These are phyloP conservation scores for Saitozyma podzolica DNA, from an alignment of 768 basidiomycete genomes.

Conservation along the genomic window DNA sequence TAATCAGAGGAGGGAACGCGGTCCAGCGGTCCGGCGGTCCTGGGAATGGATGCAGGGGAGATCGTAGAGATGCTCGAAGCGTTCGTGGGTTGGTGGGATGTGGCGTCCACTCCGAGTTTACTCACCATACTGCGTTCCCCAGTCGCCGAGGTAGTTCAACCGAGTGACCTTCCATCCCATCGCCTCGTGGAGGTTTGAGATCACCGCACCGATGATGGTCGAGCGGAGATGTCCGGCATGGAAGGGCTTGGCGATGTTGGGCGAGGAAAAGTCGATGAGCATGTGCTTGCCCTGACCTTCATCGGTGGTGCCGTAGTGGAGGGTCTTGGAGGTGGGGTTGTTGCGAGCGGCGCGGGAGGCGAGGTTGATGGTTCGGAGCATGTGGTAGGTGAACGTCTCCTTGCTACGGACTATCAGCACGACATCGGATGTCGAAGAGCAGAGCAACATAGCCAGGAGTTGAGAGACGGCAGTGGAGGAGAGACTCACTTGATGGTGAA, in stretches of 20 bases:
- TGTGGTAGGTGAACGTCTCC: slow-evolving; percentile 57
- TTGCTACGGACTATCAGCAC: slow-evolving; percentile 62
- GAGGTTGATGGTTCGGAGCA: slow-evolving; percentile 50
- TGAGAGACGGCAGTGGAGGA: no score
- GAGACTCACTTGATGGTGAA: slow-evolving; percentile 60
- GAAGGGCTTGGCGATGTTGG: slow-evolving; percentile 97
- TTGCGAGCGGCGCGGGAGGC: slow-evolving; percentile 43
- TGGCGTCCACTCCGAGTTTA: not conserved
- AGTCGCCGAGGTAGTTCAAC: slow-evolving; percentile 95
- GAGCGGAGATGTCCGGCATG: slow-evolving; percentile 95
- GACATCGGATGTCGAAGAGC: not conserved
- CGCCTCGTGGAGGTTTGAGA: slow-evolving; percentile 83
- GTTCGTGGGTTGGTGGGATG: no score
- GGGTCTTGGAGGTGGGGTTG: slow-evolving; percentile 53
- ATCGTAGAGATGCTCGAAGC: no score
- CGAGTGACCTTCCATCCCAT: slow-evolving; percentile 90
- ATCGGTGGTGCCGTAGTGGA: slow-evolving; percentile 77
- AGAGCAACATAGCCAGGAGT: no score
- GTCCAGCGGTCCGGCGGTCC: no score
- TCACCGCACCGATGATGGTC: slow-evolving; percentile 98
- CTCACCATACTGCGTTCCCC: slow-evolving; percentile 86
- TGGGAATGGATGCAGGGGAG: no score
- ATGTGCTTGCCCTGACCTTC: slow-evolving; percentile 69
- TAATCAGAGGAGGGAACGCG: not conserved
- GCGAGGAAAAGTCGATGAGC: slow-evolving; percentile 78